phyloP scores from a whole-genome alignment of 192 early-diverging fungal genomes.

The Coemansia sp. region DNA sequence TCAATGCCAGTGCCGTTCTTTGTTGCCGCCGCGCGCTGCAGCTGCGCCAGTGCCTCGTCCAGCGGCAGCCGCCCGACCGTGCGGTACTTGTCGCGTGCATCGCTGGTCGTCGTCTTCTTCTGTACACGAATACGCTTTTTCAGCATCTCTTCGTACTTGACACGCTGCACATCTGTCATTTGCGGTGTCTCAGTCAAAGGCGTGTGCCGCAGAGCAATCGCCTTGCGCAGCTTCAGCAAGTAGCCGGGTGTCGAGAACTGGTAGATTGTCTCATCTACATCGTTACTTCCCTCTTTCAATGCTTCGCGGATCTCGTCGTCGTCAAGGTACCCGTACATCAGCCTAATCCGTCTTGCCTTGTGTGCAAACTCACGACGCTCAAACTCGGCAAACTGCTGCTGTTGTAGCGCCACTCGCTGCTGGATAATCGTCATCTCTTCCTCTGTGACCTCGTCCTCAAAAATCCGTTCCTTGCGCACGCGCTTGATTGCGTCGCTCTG shows the following conservation, averaged over 20 bases:
- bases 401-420: slow-evolving; percentile 86
- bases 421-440: slow-evolving; percentile 89
- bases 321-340: slow-evolving; percentile 74
- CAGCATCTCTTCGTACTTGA: slow-evolving; percentile 81
- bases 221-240: slow-evolving; percentile 64
- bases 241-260: slow-evolving; percentile 80
- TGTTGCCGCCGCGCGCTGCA: slow-evolving; percentile 58
- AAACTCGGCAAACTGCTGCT: slow-evolving; percentile 86
- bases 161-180: slow-evolving; percentile 83
- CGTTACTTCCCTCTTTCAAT: slow-evolving; percentile 72
- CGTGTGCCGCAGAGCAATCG: slow-evolving; percentile 67
- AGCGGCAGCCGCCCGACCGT: slow-evolving; percentile 74
- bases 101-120: slow-evolving; percentile 78
- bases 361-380: slow-evolving; percentile 77
- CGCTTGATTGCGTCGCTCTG: slow-evolving; percentile 72
- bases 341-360: slow-evolving; percentile 76
- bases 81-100: slow-evolving; percentile 70
- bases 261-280: slow-evolving; percentile 90
- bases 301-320: slow-evolving; percentile 86
- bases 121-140: slow-evolving; percentile 78
- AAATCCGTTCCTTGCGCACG: slow-evolving; percentile 84
- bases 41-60: slow-evolving; percentile 88
- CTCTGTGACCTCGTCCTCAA: slow-evolving; percentile 87
- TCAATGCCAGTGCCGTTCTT: slow-evolving; percentile 68
- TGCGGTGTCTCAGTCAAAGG: slow-evolving; percentile 51